Percentiles rank a stretch among this genome's conserved stretches.
Evolutionary conservation across 805 yeast species (phyloP).

Genomic region (Yamadazyma paraphyllophila): DNA sequence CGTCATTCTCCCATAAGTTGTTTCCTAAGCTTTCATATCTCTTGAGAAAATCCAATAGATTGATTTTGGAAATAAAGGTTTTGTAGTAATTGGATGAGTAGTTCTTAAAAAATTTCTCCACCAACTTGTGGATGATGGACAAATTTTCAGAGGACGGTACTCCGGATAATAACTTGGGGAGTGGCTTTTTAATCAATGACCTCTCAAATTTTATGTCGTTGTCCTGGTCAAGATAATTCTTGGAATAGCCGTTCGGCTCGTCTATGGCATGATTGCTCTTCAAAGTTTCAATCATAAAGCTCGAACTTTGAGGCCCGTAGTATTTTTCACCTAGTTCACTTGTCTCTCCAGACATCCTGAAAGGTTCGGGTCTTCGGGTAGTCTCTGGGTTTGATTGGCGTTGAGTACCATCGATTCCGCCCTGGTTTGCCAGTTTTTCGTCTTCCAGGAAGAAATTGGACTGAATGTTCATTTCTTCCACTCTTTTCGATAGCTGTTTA

Average conservation of each 20-base stretch:
- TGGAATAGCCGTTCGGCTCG: slow-evolving; percentile 7
- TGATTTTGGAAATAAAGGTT: slow-evolving; percentile 35
- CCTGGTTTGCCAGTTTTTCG: not conserved
- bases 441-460: slow-evolving; percentile 3
- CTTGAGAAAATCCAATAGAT: slow-evolving; percentile 36
- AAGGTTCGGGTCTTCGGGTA: slow-evolving; percentile 2
- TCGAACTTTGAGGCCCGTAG: slow-evolving; percentile 52
- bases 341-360: slow-evolving; percentile 32
- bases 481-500: slow-evolving; percentile 10
- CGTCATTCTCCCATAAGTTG: slow-evolving; percentile 46
- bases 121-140: slow-evolving; percentile 30
- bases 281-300: slow-evolving; percentile 44
- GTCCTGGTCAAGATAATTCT: slow-evolving; percentile 14
- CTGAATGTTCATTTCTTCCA: slow-evolving; percentile 9
- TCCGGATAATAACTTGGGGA: slow-evolving; percentile 22
- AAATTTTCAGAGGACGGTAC: slow-evolving; percentile 23
- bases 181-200: slow-evolving; percentile 28
- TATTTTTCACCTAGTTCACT: slow-evolving; percentile 42
- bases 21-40: slow-evolving; percentile 30
- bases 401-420: not conserved
- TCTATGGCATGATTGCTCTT: slow-evolving; percentile 9
- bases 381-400: not conserved
- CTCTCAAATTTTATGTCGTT: slow-evolving; percentile 10
- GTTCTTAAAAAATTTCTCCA: slow-evolving; percentile 42
- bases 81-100: slow-evolving; percentile 32